Base-by-base conservation (phyloP, 495 filamentous ascomycete species). In the Daldinia caldariorum region DNA sequence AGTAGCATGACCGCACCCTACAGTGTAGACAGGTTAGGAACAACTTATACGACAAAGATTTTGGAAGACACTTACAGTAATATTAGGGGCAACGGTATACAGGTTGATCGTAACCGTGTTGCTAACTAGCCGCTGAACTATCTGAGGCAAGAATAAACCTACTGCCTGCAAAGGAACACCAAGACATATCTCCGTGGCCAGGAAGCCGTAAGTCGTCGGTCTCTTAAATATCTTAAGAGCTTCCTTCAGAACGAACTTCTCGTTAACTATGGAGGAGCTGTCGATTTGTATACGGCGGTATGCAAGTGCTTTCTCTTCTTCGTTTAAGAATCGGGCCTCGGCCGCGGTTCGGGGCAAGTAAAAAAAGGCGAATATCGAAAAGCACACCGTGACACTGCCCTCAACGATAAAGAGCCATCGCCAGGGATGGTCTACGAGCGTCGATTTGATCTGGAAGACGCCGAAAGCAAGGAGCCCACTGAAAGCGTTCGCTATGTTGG, bases 381-480 rank as follows among this genome's bases (percentile, higher is more conserved):
- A 91, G 58, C 85, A 68, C 5, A 91, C 81, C 0, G 91, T 92
- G 66, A 82, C 82, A 7, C 78, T 63, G 3, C 92, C 92, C 67
- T 94, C 91, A 37, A 94, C 88, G 55, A 94, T 79, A 75, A 94
- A 94, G 7, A 94, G 86, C 75, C 92, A 93, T 3, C 88, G 83
- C 92, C 92, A 94, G 18, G 83, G 79, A 59, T 85, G 79, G 18
- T 75, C 89, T 63, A 77, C 68, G 10, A 73, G 38, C 4, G 58
- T 60, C 14, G 75, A 77, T 16, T 66, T 61, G 72, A 93, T 93
- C 59, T 89, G 91, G 77, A 94, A 92, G 3, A 92, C 88, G 0
- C 90, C 91, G 59, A 91, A 93, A 0, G 91, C 88, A 18, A 94
- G 82, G 1, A 94, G 81, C 6, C 91, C 91, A 1, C 86, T 86